Evolutionary conservation across 2,329 filamentous ascomycete genomes (phyloP).

Genomic region (Ascochyta koolunga): DNA sequence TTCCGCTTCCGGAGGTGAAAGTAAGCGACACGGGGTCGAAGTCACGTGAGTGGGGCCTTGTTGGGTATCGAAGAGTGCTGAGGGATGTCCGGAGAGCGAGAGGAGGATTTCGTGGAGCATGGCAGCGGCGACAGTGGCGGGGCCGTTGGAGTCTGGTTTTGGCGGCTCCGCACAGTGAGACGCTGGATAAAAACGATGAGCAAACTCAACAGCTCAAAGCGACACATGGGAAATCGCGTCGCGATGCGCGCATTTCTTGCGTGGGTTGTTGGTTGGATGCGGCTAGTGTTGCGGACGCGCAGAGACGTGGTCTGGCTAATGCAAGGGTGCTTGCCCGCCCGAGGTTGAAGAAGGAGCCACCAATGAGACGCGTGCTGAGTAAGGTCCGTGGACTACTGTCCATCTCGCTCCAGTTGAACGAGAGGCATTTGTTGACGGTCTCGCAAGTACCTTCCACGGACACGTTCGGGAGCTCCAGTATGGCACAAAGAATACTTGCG

Average conservation of each 20-base stretch:
- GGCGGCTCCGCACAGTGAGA: slow-evolving; percentile 20
- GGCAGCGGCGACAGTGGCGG: slow-evolving; percentile 26
- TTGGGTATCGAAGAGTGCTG: slow-evolving; percentile 74
- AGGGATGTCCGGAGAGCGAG: slow-evolving; percentile 91
- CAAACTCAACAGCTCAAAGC: slow-evolving; percentile 46
- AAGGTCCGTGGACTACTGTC: neutral
- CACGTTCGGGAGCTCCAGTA: slow-evolving; percentile 2
- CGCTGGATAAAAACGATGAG: slow-evolving; percentile 39
- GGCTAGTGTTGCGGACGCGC: slow-evolving; percentile 16
- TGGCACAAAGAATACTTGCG: slow-evolving; percentile 17
- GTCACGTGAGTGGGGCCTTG: slow-evolving; percentile 49
- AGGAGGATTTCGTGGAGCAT: slow-evolving; percentile 99
- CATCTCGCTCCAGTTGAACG: slow-evolving; percentile 2
- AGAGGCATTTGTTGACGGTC: slow-evolving; percentile 14
- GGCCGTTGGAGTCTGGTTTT: slow-evolving; percentile 15
- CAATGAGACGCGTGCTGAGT: slow-evolving; percentile 10
- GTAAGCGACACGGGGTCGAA: slow-evolving; percentile 51
- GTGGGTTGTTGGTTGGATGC: slow-evolving; percentile 20
- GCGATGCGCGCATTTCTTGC: slow-evolving; percentile 20
- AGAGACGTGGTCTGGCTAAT: slow-evolving; percentile 4
- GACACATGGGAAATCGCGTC: slow-evolving; percentile 41
- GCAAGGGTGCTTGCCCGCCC: slow-evolving; percentile 4
- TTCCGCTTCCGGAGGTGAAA: slow-evolving; percentile 80
- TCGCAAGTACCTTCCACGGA: slow-evolving; percentile 9
- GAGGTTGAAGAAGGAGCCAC: slow-evolving; percentile 2